Evolutionary conservation across 2,329 filamentous ascomycete genomes (phyloP), one percentile per base, ranked within the genome.

Genomic region (Fusarium hostae): DNA sequence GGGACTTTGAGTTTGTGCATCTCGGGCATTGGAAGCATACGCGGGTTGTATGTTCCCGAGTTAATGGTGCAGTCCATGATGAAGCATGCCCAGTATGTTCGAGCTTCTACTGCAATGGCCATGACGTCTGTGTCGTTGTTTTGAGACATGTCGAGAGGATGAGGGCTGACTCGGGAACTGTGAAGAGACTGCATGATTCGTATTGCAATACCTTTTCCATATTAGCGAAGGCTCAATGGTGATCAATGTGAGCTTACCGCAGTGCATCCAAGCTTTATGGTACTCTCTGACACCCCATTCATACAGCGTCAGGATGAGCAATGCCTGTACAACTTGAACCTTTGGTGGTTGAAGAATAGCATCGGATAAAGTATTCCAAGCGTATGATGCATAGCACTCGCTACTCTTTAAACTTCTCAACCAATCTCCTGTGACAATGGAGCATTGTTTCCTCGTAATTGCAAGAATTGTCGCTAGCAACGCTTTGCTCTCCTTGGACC

Each of bases 81-180:
- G 58, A 84, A 84, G 66, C 83, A 85, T 0, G 80, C 80, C 84
- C 84, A 85, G 45, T 83, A 84, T 1, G 83, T 84, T 2, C 83
- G 72, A 5, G 81, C 82, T 40, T 83, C 78, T 6, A 81, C 78
- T 0, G 80, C 78, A 0, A 75, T 70, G 0, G 73, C 61, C 8
- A 75, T 59, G 6, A 61, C 50, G 3, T 67, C 71, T 4, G 48
- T 28, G 12, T 75, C 66, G 18, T 39, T 61, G 2, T 58, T 65
- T 6, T 71, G 71, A 1, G 66, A 71, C 3, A 48, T 54, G 15
- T 76, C 73, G 1, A 75, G 66, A 0, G 73, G 63, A 6, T 73
- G 67, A 0, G 73, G 73, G 5, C 69, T 67, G 13, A 73, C 59
- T 0, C 73, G 63, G 1, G 73, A 76, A 30, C 73, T 75, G 13